Evolutionary conservation across 306 rosid species (phyloP).

Genomic region (Cercis canadensis): DNA sequence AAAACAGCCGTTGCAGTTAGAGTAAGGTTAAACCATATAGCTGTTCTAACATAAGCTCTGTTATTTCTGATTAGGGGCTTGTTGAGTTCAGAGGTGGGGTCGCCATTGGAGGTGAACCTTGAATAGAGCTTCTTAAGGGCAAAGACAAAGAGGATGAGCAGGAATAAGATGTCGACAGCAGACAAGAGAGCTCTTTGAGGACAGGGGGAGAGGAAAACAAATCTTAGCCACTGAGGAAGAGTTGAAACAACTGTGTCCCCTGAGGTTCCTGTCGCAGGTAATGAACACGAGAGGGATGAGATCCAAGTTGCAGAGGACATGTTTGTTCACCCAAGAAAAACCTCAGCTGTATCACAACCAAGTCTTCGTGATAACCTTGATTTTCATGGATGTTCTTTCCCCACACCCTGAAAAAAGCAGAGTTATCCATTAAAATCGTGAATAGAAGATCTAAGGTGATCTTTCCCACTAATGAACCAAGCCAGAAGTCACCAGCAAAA

Average conservation of each 20-base stretch:
- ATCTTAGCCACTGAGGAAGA: slow-evolving; percentile 65
- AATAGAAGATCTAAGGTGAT: no score
- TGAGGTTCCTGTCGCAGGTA: slow-evolving; percentile 48
- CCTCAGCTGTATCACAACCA: neutral
- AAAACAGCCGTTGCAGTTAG: slow-evolving; percentile 49
- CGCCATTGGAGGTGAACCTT: slow-evolving; percentile 46
- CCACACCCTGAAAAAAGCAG: slow-evolving; percentile 25
- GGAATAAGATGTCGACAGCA: slow-evolving; percentile 52
- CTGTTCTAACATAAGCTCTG: slow-evolving; percentile 42
- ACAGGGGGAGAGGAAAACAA: slow-evolving; percentile 81
- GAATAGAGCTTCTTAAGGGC: slow-evolving; percentile 61
- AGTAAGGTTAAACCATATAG: slow-evolving; percentile 66
- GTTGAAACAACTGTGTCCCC: slow-evolving; percentile 42
- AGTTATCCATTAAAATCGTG: neutral
- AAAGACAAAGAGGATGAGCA: slow-evolving; percentile 55
- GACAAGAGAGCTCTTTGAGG: slow-evolving; percentile 81
- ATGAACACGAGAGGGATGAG: slow-evolving; percentile 60
- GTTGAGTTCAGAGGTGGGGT: slow-evolving; percentile 46
- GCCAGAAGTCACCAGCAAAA: no score
- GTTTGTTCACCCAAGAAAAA: neutral
- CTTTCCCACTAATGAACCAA: no score
- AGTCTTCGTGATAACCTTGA: neutral
- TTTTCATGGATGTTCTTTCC: neutral
- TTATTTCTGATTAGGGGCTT: slow-evolving; percentile 55
- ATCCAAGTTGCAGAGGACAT: slow-evolving; percentile 67